These are phyloP conservation scores for Cymodocea nodosa DNA, from an alignment of 116 monocot genomes.

Conservation along the genomic window DNA sequence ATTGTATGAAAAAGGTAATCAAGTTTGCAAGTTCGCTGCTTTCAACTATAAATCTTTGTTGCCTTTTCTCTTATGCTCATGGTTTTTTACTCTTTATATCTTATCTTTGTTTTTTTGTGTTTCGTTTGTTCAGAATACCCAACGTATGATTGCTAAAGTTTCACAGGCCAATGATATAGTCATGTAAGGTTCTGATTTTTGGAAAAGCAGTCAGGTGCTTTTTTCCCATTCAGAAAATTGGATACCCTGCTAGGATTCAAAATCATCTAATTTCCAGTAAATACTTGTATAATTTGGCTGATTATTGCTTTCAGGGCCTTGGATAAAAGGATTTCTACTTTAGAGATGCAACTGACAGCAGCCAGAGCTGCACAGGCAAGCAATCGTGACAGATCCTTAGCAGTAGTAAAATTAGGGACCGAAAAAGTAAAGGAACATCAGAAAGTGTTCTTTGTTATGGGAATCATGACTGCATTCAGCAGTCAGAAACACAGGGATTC, in stretches of 20 bases:
- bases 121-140: slow-evolving; percentile 18
- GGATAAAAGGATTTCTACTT: slow-evolving; percentile 54
- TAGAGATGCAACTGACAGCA: slow-evolving; percentile 62
- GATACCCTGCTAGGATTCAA: too few species aligned
- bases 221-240: too few species aligned
- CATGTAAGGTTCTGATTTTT: slow-evolving; percentile 22
- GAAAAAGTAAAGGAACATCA: slow-evolving; percentile 15
- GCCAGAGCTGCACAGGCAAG: slow-evolving; percentile 51
- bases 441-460: slow-evolving; percentile 70
- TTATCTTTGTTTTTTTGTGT: not conserved
- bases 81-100: not conserved
- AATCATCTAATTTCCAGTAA: not conserved
- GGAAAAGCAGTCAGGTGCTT: too few species aligned
- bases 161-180: slow-evolving; percentile 53
- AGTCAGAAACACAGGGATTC: slow-evolving; percentile 73
- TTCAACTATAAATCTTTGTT: not conserved
- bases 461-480: slow-evolving; percentile 81
- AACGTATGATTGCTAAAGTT: slow-evolving; percentile 37
- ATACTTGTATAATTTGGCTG: not conserved
- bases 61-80: not conserved
- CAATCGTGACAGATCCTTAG: slow-evolving; percentile 13
- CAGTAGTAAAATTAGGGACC: slow-evolving; percentile 6
- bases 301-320: slow-evolving; percentile 25
- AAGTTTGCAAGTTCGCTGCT: not conserved
- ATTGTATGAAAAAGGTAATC: slow-evolving; percentile 34